These are phyloP conservation scores for Crotalaria pallida DNA, from an alignment of 306 rosid genomes.

Conservation along the genomic window DNA sequence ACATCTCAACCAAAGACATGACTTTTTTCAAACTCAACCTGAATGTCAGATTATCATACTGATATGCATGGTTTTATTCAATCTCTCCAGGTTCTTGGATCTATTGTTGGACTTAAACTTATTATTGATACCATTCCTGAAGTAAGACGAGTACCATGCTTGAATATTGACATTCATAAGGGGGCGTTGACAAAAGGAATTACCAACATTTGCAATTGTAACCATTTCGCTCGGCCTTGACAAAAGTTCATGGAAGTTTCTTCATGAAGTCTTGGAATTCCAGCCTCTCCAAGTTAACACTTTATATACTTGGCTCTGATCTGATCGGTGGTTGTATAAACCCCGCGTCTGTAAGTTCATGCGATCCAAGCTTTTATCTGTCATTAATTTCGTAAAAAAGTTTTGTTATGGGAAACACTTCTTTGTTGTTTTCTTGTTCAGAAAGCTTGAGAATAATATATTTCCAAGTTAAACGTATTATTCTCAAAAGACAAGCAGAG, in stretches of 20 bases:
- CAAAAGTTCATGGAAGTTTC: conserved; percentile 53
- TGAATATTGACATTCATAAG: conserved; percentile 62
- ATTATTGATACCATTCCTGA: conserved; percentile 57
- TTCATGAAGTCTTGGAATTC: conserved; percentile 95
- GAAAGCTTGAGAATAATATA: too few relatives aligned
- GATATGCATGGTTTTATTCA: conserved; percentile 13
- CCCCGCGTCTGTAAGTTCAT: conserved; percentile 80
- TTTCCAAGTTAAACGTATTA: too few relatives aligned
- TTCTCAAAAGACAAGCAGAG: conserved; percentile 81
- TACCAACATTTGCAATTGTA: conserved; percentile 61
- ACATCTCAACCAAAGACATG: not conserved
- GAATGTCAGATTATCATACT: not conserved
- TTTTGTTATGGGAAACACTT: not conserved
- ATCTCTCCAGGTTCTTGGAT: conserved; percentile 67
- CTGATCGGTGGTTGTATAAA: conserved; percentile 96
- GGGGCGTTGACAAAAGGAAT: conserved; percentile 85
- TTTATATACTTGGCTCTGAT: conserved; percentile 85
- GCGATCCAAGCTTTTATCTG: not conserved
- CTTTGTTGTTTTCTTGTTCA: not conserved
- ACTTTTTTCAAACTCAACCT: not conserved
- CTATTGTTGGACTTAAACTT: conserved; percentile 59
- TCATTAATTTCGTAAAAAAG: not conserved
- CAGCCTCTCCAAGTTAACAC: conserved; percentile 73
- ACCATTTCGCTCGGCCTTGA: conserved; percentile 57
- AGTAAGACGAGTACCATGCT: conserved; percentile 64